Percentiles rank a stretch among this genome's conserved stretches.
Evolutionary conservation across 1,139 yeast species (phyloP).

Genomic region (Casaregolazyma suthepensis): DNA sequence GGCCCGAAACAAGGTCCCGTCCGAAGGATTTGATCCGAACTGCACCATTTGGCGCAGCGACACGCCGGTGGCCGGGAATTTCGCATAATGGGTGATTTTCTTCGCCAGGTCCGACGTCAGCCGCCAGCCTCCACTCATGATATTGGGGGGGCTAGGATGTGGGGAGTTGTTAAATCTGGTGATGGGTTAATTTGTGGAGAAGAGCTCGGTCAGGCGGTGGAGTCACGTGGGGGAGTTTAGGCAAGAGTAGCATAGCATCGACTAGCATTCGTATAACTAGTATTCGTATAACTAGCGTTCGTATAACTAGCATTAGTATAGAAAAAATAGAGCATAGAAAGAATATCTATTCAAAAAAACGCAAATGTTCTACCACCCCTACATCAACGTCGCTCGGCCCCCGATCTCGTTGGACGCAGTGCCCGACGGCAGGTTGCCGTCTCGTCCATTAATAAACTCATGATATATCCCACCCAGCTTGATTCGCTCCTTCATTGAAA

Average conservation of each 20-base stretch:
- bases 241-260: too few relatives aligned
- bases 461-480: slow-evolving; percentile 62
- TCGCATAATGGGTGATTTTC: slow-evolving; percentile 50
- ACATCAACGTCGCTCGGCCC: slow-evolving; percentile 73
- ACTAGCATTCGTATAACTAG: too few relatives aligned
- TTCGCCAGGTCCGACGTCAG: slow-evolving; percentile 29
- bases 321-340: too few relatives aligned
- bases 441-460: slow-evolving; percentile 71
- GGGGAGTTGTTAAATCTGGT: background rate
- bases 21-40: slow-evolving; percentile 72
- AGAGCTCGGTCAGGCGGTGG: background rate
- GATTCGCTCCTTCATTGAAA: slow-evolving; percentile 61
- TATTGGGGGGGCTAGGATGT: background rate
- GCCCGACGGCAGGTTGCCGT: slow-evolving; percentile 88
- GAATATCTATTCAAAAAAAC: too few relatives aligned
- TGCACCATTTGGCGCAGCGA: slow-evolving; percentile 89
- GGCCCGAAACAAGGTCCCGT: slow-evolving; percentile 75
- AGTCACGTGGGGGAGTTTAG: background rate
- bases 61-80: slow-evolving; percentile 76
- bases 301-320: too few relatives aligned
- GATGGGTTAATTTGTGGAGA: background rate
- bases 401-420: slow-evolving; percentile 78
- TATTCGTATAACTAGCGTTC: too few relatives aligned
- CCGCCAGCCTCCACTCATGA: slow-evolving; percentile 20
- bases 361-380: slow-evolving; percentile 12